Evolutionary conservation across 108 stramenopile species (phyloP), one percentile per base, ranked within the genome.

Genomic region (Aurantiochytrium sp.): DNA sequence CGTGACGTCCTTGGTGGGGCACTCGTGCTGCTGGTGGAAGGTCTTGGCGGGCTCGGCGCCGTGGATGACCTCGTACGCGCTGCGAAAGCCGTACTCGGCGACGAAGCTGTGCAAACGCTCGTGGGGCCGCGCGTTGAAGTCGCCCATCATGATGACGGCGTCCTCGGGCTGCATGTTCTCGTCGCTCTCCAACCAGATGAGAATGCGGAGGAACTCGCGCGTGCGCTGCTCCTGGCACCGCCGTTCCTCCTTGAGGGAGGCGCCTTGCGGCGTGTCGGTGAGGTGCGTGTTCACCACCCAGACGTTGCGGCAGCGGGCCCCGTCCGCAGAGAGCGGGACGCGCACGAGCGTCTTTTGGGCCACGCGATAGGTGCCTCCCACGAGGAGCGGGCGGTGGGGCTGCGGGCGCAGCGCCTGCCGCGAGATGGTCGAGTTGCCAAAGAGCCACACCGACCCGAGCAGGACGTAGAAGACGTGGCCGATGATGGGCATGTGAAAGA

Each of bases 91-190:
- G 2, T 48, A 48, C n/a, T 81, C 73, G 0, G 39, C 42, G 17
- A 48, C 73, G 2, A 81, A 48, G 45, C 39, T 48, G 45, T 81
- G 73, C n/a, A 81, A 30, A 1, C 45, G 39, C 73, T 81, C 73
- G 45, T 48, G 39, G 10, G 73, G 73, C n/a, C 12, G 73, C 2
- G 42, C 45, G 45, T 81, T 81, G 21, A 81, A 22, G 45, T 81
- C 73, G 21, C 73, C 73, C 73, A 81, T 81, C 42, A 81, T 81
- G 42, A 81, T 48, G n/a, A 81, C 73, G 27, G 73, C 39, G 45
- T 81, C 73, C 2, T 41, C n/a, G 27, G 39, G 42, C 30, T 81
- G n/a, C 73, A 81, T 48, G 27, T 81, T 81, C 12, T 48, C 45
- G 45, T 81, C 73, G n/a, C 27, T 48, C 19, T 41, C 39, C 15